Percentiles rank a stretch among this genome's conserved stretches.
Evolutionary conservation across 371 early-diverging fungal species (phyloP).

Genomic region (Choanephora cucurbitarum): DNA sequence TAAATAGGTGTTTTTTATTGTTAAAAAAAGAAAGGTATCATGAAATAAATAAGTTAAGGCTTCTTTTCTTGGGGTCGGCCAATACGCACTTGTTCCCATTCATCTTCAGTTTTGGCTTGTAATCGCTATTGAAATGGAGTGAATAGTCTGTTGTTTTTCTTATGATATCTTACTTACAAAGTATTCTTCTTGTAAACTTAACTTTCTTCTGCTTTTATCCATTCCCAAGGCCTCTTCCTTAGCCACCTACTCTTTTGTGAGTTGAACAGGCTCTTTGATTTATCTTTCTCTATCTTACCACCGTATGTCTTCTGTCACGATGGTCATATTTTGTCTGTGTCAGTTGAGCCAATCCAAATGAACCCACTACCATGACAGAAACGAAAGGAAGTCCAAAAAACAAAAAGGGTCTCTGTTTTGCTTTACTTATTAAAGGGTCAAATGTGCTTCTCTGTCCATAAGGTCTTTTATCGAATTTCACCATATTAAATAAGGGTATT

Average conservation of each 20-base stretch:
- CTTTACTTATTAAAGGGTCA: slow-evolving; percentile 35
- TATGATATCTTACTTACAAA: slow-evolving; percentile 36
- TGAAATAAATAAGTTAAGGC: too few species aligned
- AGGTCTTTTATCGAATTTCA: slow-evolving; percentile 48
- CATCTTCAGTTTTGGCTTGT: slow-evolving; percentile 52
- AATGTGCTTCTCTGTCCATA: slow-evolving; percentile 31
- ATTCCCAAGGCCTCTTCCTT: slow-evolving; percentile 69
- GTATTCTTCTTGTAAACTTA: slow-evolving; percentile 71
- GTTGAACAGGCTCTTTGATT: not conserved
- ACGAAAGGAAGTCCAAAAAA: slow-evolving; percentile 68
- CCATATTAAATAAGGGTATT: slow-evolving; percentile 38
- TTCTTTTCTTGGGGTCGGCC: slow-evolving; percentile 28
- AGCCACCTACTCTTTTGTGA: slow-evolving; percentile 42
- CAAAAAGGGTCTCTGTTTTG: slow-evolving; percentile 53
- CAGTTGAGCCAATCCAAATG: slow-evolving; percentile 59
- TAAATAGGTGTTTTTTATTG: not conserved
- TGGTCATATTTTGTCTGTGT: slow-evolving; percentile 69
- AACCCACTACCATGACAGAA: slow-evolving; percentile 56
- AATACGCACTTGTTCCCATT: slow-evolving; percentile 57
- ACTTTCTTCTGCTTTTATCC: slow-evolving; percentile 53
- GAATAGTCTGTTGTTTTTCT: not conserved
- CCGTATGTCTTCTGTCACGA: slow-evolving; percentile 47
- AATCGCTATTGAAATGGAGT: slow-evolving; percentile 36
- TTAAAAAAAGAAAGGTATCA: not conserved
- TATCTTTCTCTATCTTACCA: slow-evolving; percentile 22